Evolutionary conservation across 1,284 basidiomycete species (phyloP).

Genomic region (Amylostereum areolatum): DNA sequence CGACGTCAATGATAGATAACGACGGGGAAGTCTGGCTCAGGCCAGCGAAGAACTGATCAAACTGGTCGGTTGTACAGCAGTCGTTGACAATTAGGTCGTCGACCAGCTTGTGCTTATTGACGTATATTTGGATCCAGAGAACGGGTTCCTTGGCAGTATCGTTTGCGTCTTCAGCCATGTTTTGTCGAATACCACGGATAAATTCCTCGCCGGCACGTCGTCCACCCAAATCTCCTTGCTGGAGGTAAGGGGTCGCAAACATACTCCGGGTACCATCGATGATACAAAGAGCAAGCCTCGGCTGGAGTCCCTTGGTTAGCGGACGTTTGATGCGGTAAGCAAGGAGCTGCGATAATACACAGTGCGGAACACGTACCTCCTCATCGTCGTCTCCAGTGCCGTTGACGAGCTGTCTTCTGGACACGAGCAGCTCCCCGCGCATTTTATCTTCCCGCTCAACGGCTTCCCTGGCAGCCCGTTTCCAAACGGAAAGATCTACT

Average conservation of each 20-base stretch:
- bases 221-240: slow-evolving; percentile 63
- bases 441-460: slow-evolving; percentile 53
- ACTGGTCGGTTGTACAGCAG: slow-evolving; percentile 56
- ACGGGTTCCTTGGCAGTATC: slow-evolving; percentile 52
- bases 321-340: not conserved
- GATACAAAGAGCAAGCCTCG: slow-evolving; percentile 63
- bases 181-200: slow-evolving; percentile 57
- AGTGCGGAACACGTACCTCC: not conserved
- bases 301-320: slow-evolving; percentile 23
- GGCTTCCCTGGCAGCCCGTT: slow-evolving; percentile 59
- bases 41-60: slow-evolving; percentile 62
- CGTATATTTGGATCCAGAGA: slow-evolving; percentile 68
- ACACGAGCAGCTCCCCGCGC: slow-evolving; percentile 48
- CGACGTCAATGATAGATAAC: slow-evolving; percentile 68
- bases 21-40: slow-evolving; percentile 67
- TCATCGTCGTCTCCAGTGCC: not conserved
- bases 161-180: slow-evolving; percentile 51
- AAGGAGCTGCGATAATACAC: not conserved
- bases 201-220: slow-evolving; percentile 59
- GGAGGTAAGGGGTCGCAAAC: slow-evolving; percentile 52
- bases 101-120: slow-evolving; percentile 52
- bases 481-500: slow-evolving; percentile 62
- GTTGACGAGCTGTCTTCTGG: not conserved
- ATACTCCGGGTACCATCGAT: slow-evolving; percentile 68
- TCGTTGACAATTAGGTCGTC: slow-evolving; percentile 43